Evolutionary conservation across 768 basidiomycete genomes (phyloP).

Genomic region (Leccinellum albellum): DNA sequence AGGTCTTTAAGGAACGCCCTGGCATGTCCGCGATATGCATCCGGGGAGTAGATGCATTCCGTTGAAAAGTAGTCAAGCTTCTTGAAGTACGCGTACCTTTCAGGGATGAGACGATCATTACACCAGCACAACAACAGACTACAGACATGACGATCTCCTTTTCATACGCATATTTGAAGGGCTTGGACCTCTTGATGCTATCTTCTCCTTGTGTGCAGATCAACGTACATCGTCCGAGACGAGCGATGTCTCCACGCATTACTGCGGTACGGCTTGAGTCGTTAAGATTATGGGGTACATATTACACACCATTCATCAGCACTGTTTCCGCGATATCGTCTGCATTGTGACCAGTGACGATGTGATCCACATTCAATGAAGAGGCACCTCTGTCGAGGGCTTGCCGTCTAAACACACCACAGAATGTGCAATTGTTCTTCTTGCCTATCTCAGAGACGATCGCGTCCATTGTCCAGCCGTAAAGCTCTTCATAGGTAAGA

Average conservation of each 20-base stretch:
- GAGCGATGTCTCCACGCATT: slow-evolving; percentile 95
- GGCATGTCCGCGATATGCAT: slow-evolving; percentile 97
- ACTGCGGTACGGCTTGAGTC: slow-evolving; percentile 46
- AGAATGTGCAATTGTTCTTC: slow-evolving; percentile 99
- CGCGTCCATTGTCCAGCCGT: slow-evolving; percentile 99
- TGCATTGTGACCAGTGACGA: slow-evolving; percentile 98
- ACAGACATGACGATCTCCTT: slow-evolving; percentile 98
- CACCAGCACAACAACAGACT: background rate
- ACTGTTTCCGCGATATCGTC: slow-evolving; percentile 99
- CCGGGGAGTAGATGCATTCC: slow-evolving; percentile 98
- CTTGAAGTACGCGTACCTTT: slow-evolving; percentile 98
- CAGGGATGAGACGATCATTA: slow-evolving; percentile 6
- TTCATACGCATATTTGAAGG: slow-evolving; percentile 99
- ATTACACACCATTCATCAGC: slow-evolving; percentile 88
- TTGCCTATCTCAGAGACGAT: slow-evolving; percentile 92
- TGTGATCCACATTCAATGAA: slow-evolving; percentile 87
- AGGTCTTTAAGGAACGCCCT: slow-evolving; percentile 92
- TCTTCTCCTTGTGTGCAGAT: slow-evolving; percentile 97
- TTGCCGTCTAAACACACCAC: slow-evolving; percentile 95
- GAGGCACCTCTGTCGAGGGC: slow-evolving; percentile 94
- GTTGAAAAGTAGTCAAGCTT: slow-evolving; percentile 99
- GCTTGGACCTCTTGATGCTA: slow-evolving; percentile 94
- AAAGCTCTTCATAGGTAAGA: slow-evolving; percentile 91
- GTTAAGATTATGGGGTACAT: background rate
- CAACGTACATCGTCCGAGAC: slow-evolving; percentile 87